Base-by-base conservation (phyloP, 2,329 filamentous ascomycete genomes). In the Xylaria sp. region DNA sequence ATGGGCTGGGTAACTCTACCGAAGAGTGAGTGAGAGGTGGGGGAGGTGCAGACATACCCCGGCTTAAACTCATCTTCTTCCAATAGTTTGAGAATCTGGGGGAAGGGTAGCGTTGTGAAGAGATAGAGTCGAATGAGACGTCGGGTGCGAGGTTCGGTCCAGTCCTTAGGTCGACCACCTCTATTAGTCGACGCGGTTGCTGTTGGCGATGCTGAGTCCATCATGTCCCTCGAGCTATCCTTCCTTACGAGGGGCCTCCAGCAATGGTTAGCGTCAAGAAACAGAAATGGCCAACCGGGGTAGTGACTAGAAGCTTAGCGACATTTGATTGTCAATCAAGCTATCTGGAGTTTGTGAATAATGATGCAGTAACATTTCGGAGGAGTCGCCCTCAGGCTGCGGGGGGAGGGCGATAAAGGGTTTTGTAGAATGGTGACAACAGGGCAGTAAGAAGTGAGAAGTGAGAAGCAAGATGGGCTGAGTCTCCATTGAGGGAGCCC, bases 121-220 rank as follows among this genome's bases (percentile, higher is more conserved):
- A 88, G 78, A 71, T 89, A 89, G 8, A 89, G 83, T 8, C 87
- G 82, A 8, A 85, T 82, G 66, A 89, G 80, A 75, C 86, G 87
- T 51, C 87, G 83, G 72, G 85, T 83, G 5, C 84, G 83, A 2
- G 84, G 84, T 15, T 81, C 77, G 10, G 83, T 88, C 88, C 87
- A 89, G 71, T 88, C 82, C 50, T 85, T 84, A 2, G 87, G 88
- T 15, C 88, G 85, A 15, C 88, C 88, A 25, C 78, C 78, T 69
- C 74, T 72, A 59, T 77, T 78, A 2, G 73, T 76, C 18, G 76
- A 76, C 8, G 73, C 67, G 59, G 72, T 78, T 20, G 72, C 69
- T 54, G 76, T 76, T 34, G 76, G 76, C 46, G 76, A 77, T 59
- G 73, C 73, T 28, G 73, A 75, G 44, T 77, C 73, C 76, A 77